Evolutionary conservation across 495 filamentous ascomycete genomes (phyloP), one percentile per base, ranked within the genome.

Genomic region (Usnea hakonensis): DNA sequence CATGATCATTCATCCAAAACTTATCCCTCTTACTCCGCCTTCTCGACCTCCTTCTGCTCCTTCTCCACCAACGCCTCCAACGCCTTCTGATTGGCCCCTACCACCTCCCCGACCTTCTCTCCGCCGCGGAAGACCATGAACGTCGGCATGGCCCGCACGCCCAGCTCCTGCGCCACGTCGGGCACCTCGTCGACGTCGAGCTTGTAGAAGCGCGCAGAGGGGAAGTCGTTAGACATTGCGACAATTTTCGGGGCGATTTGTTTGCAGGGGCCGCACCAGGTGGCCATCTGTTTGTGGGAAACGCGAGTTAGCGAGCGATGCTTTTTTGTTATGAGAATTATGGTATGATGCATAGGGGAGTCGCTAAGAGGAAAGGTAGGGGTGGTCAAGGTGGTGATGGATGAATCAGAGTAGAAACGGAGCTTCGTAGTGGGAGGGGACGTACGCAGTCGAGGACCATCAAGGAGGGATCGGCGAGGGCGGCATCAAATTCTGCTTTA

Each of bases 241-340:
- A 83, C 82, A 58, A 96, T 72, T 32, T 79, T 69, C 41, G 93
- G 93, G 23, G 91, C 83, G 68, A 97, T 90, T 66, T 83, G 79
- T 80, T 91, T 96, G 87, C 93, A 97, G 60, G 93, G 93, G 43
- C 91, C 92, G 81, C 93, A 97, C 93, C 93, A 97, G 40, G 76
- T 82, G 50, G 93, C 93, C 73, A 87, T 90, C 48, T 52, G 48
- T 32, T 1, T 0, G 10, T 0, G 0, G 5, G 0, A n/a, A 5
- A 13, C 6, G 9, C 26, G 7, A 46, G 43, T 11, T n/a, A n/a
- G n/a, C n/a, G n/a, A n/a, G n/a, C n/a, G n/a, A n/a, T n/a, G n/a
- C n/a, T n/a, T n/a, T n/a, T n/a, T n/a, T n/a, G n/a, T n/a, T n/a
- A n/a, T n/a, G n/a, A n/a, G n/a, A n/a, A n/a, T n/a, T n/a, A n/a